These are phyloP conservation scores for Strobilomyces dryophilus DNA, from an alignment of 768 basidiomycete genomes.

Conservation along the genomic window DNA sequence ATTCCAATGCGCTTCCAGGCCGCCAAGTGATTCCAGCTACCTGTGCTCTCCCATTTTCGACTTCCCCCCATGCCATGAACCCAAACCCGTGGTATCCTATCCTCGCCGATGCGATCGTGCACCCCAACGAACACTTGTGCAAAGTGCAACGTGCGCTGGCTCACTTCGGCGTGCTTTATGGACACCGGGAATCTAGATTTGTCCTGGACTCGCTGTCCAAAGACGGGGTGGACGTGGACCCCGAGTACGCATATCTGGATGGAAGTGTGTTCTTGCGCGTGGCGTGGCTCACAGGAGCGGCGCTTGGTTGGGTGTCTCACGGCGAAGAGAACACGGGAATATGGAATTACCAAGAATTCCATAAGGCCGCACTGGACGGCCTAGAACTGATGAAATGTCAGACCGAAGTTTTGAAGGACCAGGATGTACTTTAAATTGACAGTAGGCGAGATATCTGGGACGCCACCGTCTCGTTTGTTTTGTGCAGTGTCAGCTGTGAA, in stretches of 20 bases:
- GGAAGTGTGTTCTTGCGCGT: conserved; percentile 40
- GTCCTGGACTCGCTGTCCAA: no score
- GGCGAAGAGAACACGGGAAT: conserved; percentile 28
- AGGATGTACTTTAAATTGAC: no score
- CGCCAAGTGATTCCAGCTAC: conserved; percentile 3
- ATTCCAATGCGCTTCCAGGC: conserved; percentile 24
- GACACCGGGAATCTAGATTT: conserved; percentile 35
- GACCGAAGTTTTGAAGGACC: no score
- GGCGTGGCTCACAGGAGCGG: conserved; percentile 48
- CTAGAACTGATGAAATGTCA: no score
- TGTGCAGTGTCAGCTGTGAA: neutral
- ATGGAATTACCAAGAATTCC: conserved; percentile 18
- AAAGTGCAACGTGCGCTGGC: conserved; percentile 36
- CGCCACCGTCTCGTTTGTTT: conserved; percentile 13
- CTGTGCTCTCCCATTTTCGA: conserved; percentile 17
- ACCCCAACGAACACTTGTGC: conserved; percentile 52
- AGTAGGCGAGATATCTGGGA: conserved; percentile 13
- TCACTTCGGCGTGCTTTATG: conserved; percentile 11
- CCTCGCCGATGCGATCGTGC: conserved; percentile 34
- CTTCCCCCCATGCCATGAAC: conserved; percentile 33
- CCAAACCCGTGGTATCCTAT: conserved; percentile 61
- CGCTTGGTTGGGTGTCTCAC: conserved; percentile 39
- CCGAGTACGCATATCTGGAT: conserved; percentile 48
- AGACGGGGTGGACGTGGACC: conserved; percentile 29
- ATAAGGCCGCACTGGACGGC: no score